Evolutionary conservation across 495 filamentous ascomycete genomes (phyloP).

Genomic region (Aspergillus egyptiacus): DNA sequence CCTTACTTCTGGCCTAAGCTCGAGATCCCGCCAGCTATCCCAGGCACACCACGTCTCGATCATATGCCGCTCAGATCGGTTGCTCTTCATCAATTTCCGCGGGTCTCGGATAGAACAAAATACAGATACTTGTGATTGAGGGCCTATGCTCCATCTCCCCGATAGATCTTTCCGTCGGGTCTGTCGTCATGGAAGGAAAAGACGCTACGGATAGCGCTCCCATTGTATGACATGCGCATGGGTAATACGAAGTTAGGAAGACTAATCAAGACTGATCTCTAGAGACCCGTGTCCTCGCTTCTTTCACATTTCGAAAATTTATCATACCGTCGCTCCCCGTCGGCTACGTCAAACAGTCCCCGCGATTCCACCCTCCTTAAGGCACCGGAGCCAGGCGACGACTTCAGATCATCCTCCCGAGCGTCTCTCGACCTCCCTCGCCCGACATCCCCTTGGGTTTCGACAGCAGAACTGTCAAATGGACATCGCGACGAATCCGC

Average conservation of each 20-base stretch:
- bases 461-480: constrained; percentile 28
- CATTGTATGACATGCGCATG: constrained; percentile 38
- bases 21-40: neutral
- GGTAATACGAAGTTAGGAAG: neutral
- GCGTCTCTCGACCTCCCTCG: constrained; percentile 50
- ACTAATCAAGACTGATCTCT: constrained; percentile 11
- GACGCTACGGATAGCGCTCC: constrained; percentile 42
- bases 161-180: constrained; percentile 22
- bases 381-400: constrained; percentile 37
- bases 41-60: neutral
- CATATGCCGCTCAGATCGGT: neutral
- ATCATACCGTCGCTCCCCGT: constrained; percentile 45
- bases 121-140: constrained; percentile 6
- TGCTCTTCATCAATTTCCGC: neutral
- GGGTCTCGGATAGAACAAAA: neutral
- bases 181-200: constrained; percentile 36
- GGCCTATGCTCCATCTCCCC: constrained; percentile 31
- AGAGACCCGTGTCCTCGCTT: constrained; percentile 83
- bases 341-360: constrained; percentile 25
- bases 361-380: constrained; percentile 32
- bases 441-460: constrained; percentile 35
- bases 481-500: constrained; percentile 15
- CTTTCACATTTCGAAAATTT: constrained; percentile 90
- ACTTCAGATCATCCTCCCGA: constrained; percentile 42
- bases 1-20: neutral